Base-by-base conservation (phyloP, 1,284 basidiomycete species). In the Naganishia sp. region DNA sequence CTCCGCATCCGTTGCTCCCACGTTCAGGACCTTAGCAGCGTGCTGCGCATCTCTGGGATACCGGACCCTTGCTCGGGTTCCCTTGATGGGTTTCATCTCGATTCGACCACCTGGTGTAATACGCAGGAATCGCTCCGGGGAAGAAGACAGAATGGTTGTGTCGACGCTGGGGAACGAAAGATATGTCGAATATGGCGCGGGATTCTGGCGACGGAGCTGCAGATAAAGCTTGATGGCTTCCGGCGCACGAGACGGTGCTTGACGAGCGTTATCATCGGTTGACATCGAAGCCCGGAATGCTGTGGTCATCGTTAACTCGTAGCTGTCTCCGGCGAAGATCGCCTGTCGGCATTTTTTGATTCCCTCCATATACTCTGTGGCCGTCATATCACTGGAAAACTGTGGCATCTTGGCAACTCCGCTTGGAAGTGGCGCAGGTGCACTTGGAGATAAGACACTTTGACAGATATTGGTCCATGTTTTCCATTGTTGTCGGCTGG, bases 51-150 rank as follows among this genome's bases (percentile, higher is more conserved):
- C 74, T 60, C 79, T 79, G 65, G 74, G 70, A 23, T 69, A 69
- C 63, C 74, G 76, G 11, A 79, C 73, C 41, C 79, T 67, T 61
- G 67, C 73, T 49, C 71, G 68, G 0, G 93, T 98, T 6, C 95
- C 95, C 76, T 98, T 99, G 80, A 99, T 98, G 0, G 94, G 94
- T 61, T 94, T 90, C 76, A 97, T 86, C 79, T 96, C 91, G 72
- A 90, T 80, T 35, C 71, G 57, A 0, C 90, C 89, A 2, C 85
- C 82, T 9, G 86, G 83, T 18, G 87, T 85, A 71, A 88, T 92
- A n/a, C 90, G 90, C 31, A 99, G 83, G 80, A 99, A 98, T 1
- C 94, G 86, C 74, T 98, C 95, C 0, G 95, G 95, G 2, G 91
- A 94, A 0, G 92, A 83, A 9, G 79, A 81, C n/a, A 96, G 61